phyloP scores from a whole-genome alignment of 768 basidiomycete genomes.

The Trichaptum fuscoviolaceum region DNA sequence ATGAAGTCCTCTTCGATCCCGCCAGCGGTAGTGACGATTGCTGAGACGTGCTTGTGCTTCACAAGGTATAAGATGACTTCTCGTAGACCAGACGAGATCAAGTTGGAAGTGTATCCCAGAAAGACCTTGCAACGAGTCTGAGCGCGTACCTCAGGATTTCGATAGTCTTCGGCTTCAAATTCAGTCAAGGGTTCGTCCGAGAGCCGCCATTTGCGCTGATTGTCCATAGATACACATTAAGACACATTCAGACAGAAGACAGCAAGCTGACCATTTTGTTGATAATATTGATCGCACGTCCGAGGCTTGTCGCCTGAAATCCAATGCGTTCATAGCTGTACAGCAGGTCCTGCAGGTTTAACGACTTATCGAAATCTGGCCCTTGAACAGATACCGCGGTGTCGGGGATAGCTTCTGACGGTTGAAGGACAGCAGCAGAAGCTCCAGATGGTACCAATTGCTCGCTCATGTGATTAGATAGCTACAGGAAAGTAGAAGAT shows the following conservation, averaged over 20 bases:
- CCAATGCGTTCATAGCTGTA: constrained; percentile 84
- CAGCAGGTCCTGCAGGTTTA: constrained; percentile 66
- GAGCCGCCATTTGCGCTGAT: constrained; percentile 81
- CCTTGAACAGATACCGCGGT: constrained; percentile 72
- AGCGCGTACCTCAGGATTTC: constrained; percentile 53
- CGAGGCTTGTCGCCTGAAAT: constrained; percentile 94
- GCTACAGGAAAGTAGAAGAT: constrained; percentile 10
- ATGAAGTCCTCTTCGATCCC: constrained; percentile 99
- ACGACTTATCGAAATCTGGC: constrained; percentile 73
- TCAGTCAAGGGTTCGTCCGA: constrained; percentile 74
- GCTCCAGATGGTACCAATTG: constrained; percentile 46
- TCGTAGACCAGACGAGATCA: constrained; percentile 94
- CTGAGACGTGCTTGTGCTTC: constrained; percentile 85
- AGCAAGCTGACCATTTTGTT: constrained; percentile 75
- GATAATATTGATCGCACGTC: constrained; percentile 83
- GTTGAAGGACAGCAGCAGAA: constrained; percentile 72
- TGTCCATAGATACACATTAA: not conserved
- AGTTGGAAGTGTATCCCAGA: constrained; percentile 96
- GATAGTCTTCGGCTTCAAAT: constrained; percentile 66
- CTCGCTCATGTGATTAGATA: constrained; percentile 12
- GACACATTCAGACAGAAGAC: not conserved
- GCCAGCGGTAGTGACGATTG: constrained; percentile 94
- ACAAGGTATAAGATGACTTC: constrained; percentile 91
- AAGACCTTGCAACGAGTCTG: constrained; percentile 83
- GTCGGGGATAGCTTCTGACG: constrained; percentile 65